Evolutionary conservation across 2,329 filamentous ascomycete species (phyloP), one percentile per base, ranked within the genome.

Genomic region (Cercospora berteroae): DNA sequence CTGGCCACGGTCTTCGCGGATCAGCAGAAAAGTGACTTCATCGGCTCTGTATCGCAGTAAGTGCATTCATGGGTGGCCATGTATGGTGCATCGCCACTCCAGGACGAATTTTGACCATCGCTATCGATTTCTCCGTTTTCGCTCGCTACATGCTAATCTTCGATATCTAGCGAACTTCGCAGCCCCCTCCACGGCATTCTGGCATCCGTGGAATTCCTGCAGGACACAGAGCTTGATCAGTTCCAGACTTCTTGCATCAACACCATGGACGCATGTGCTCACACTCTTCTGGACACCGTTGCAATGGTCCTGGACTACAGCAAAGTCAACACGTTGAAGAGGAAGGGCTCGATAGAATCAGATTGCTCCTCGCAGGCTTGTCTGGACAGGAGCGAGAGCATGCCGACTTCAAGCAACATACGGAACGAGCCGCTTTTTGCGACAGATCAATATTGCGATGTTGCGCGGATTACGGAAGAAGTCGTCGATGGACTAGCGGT

Each of bases 21-120:
- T 50, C 80, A 80, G 67, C 79, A 81, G 18, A 85, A 85, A 61
- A 80, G 79, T 1, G 78, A 79, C 5, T 80, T 82, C 61, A 77
- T 82, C 36, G 77, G 78, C 25, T 80, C 79, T 4, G 82, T 86
- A 10, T 83, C 81, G 25, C 85, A 86, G 52, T 56, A 29, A 56
- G 52, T 56, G 20, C 18, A 48, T 13, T 48, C 42, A n/a, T n/a
- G n/a, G n/a, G n/a, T n/a, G n/a, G n/a, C n/a, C n/a, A n/a, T n/a
- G n/a, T n/a, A n/a, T n/a, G n/a, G n/a, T n/a, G n/a, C n/a, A n/a
- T n/a, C n/a, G n/a, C n/a, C n/a, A n/a, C 33, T 13, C 10, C 33
- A 16, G 33, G 4, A 36, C 10, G 33, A 13, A 36, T 36, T 10
- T 2, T 4, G 5, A 36, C 33, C 33, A 36, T 36, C 3, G 33